Conservation (phyloP, 179 eudicot species). For the Drosera spatulata region DNA sequence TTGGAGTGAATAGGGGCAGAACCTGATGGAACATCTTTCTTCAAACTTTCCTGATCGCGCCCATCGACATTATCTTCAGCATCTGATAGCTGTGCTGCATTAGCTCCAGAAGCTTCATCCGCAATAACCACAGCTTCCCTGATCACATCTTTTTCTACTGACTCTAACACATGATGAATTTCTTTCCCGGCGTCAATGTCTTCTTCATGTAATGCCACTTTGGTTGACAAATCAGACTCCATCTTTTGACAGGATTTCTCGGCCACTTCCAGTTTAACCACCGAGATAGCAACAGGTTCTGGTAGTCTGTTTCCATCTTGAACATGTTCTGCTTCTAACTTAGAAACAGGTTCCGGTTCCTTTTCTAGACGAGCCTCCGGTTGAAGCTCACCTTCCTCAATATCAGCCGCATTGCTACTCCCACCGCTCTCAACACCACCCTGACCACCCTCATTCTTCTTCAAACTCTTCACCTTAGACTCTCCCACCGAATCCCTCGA, state of each 20-base stretch:
- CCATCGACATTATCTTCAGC: slow-evolving; percentile 15
- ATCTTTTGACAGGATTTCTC: slow-evolving; percentile 9
- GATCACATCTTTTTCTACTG: slow-evolving; percentile 10
- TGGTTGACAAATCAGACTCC: slow-evolving; percentile 6
- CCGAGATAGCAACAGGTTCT: slow-evolving; percentile 3
- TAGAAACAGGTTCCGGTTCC: slow-evolving; percentile 6
- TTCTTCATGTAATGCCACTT: slow-evolving; percentile 4
- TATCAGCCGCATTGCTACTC: slow-evolving; percentile 45
- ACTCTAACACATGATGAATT: slow-evolving; percentile 12
- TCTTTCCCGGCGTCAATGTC: slow-evolving; percentile 12
- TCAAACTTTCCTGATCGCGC: slow-evolving; percentile 13
- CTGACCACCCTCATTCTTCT: slow-evolving; percentile 35
- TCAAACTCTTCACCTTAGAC: slow-evolving; percentile 38
- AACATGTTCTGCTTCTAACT: slow-evolving; percentile 14
- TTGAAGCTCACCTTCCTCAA: slow-evolving; percentile 92
- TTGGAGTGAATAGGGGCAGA: slow-evolving; percentile 12
- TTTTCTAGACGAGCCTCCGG: slow-evolving; percentile 49
- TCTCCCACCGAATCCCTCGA: slow-evolving; percentile 79
- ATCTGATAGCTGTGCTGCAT: slow-evolving; percentile 16
- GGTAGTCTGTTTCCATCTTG: slow-evolving; percentile 12
- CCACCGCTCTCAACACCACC: slow-evolving; percentile 41
- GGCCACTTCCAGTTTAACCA: slow-evolving; percentile 18
- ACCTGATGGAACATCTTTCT: slow-evolving; percentile 13
- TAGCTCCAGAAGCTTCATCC: slow-evolving; percentile 13
- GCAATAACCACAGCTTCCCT: slow-evolving; percentile 14